Conservation (phyloP, 1,139 yeast genomes). For the Debaryomyces sp. region DNA sequence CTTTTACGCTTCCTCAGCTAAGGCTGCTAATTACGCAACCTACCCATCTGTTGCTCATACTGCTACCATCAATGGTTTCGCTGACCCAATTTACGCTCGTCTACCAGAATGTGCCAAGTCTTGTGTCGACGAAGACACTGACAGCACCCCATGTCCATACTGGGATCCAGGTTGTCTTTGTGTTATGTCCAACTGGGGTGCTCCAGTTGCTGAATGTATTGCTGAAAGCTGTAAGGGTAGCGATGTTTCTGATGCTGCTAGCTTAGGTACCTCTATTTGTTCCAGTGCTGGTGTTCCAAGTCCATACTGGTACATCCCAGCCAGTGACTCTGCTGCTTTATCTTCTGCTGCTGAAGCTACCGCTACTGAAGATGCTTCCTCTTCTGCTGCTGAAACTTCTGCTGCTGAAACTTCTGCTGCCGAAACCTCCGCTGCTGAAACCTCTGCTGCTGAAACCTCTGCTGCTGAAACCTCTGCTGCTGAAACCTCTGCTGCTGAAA, state of each 20-base stretch:
- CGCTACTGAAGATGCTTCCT: conserved; percentile 1
- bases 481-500: neutral
- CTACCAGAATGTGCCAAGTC: conserved; percentile 48
- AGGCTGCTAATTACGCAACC: conserved; percentile 28
- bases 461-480: neutral
- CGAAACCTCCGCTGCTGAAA: conserved; percentile 1
- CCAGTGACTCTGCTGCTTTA: conserved; percentile 7
- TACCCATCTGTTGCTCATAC: conserved; percentile 53
- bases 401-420: conserved; percentile 3
- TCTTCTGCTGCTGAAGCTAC: conserved; percentile 19
- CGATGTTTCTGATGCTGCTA: conserved; percentile 42
- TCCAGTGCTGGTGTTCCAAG: conserved; percentile 37
- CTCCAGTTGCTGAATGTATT: conserved; percentile 47
- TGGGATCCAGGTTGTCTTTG: conserved; percentile 60
- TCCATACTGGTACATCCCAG: conserved; percentile 12
- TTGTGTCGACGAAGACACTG: conserved; percentile 41
- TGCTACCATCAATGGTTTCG: conserved; percentile 54
- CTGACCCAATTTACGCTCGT: conserved; percentile 45
- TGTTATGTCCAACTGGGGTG: conserved; percentile 53
- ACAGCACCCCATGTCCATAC: conserved; percentile 50
- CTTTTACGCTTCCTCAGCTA: conserved; percentile 6
- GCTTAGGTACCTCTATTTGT: conserved; percentile 46
- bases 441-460: neutral
- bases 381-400: conserved; percentile 3
- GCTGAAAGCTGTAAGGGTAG: conserved; percentile 42